Base-by-base conservation (phyloP, 805 yeast genomes). In the Naumovozyma dairenensis region DNA sequence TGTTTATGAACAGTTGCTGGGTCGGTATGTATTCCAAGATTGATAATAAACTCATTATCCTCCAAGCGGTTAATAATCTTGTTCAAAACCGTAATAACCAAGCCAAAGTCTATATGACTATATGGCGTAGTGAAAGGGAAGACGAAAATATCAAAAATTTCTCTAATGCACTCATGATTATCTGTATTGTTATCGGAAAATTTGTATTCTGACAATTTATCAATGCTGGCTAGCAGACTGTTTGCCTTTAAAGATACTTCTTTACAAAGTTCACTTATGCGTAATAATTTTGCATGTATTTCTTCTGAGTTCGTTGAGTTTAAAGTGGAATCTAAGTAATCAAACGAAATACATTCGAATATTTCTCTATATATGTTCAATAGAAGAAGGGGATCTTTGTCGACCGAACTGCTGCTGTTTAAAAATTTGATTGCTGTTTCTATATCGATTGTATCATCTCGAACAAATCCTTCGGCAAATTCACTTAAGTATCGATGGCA, bases 401-500 rank as follows among this genome's bases (percentile, higher is more conserved):
- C 22, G 10, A 20, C 22, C 9, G 22, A 20, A 20, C 25, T 19
- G 20, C 8, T 32, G 16, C 31, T 15, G 27, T 34, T 17, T 20
- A 7, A 20, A 20, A 7, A 12, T 12, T 12, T 24, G 13, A 24
- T 24, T 6, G 26, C 26, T 6, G 5, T 5, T 24, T 24, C 13
- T 24, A 5, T 12, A 24, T 6, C 6, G 22, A 20, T 20, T 7
- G 22, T 20, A 7, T 20, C 22, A 20, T 6, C 10, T 20, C 22
- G 10, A 20, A 7, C 22, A 20, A 10, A 20, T 6, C 6, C 6
- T 20, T 20, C 10, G 6, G 22, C 10, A 20, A 20, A 10, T 20
- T 20, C 22, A 7, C 39, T 34, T 20, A 6, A 20, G 9, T 20
- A 20, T 20, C 22, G 6, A 20, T n/a, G n/a, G n/a, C n/a, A n/a